These are phyloP conservation scores for Panicum miliaceum DNA, from an alignment of 176 grass and related monocot genomes.

Conservation along the genomic window DNA sequence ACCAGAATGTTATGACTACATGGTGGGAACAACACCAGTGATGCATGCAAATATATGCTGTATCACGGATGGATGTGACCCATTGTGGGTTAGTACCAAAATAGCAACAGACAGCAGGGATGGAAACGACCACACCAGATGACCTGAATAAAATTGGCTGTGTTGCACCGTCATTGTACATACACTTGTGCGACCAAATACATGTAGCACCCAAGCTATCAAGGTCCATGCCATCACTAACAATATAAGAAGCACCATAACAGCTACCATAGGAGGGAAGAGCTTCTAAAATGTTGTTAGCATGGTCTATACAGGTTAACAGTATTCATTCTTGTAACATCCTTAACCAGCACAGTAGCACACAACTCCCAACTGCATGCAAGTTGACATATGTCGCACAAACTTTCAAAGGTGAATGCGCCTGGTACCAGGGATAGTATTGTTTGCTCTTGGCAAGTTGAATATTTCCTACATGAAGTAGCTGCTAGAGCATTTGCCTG, in stretches of 20 bases:
- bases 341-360: conserved; percentile 6
- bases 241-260: background rate
- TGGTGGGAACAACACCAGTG: background rate
- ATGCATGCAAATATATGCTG: conserved; percentile 29
- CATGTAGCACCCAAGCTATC: background rate
- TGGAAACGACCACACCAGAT: background rate
- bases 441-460: background rate
- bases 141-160: background rate
- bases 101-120: background rate
- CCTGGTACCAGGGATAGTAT: background rate
- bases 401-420: background rate
- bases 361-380: background rate
- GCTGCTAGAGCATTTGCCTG: background rate
- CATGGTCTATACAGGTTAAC: too few species aligned
- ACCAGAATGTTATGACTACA: conserved; percentile 4
- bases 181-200: background rate
- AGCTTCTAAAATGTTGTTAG: background rate
- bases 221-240: background rate
- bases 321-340: background rate
- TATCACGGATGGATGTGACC: background rate
- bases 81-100: background rate
- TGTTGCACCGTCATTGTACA: too few species aligned
- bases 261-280: background rate
- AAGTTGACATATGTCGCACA: background rate
- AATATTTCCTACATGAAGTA: conserved; percentile 15